Conservation (phyloP, 768 basidiomycete genomes). For the Mycena latifolia region DNA sequence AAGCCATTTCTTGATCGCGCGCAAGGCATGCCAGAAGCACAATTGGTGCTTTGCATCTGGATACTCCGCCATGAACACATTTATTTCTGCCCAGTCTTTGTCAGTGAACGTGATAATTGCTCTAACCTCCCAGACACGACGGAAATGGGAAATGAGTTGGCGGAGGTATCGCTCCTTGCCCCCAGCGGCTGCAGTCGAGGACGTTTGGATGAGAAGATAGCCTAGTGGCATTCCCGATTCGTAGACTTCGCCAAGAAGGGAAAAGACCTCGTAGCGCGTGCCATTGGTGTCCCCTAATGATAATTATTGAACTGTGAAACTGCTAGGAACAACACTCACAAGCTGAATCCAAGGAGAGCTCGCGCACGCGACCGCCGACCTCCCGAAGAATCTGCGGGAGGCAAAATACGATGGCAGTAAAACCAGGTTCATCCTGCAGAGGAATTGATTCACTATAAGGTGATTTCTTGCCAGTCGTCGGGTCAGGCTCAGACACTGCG, state of each 20-base stretch:
- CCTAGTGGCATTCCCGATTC: conserved; percentile 50
- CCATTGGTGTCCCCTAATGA: conserved; percentile 49
- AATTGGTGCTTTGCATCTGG: conserved; percentile 52
- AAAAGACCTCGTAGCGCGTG: conserved; percentile 46
- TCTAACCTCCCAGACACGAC: conserved; percentile 36
- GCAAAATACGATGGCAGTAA: conserved; percentile 41
- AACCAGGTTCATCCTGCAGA: conserved; percentile 29
- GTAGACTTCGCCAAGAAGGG: conserved; percentile 46
- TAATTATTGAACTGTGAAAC: neutral
- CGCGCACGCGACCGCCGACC: conserved; percentile 40
- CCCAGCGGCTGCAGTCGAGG: conserved; percentile 15
- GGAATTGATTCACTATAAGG: conserved; percentile 16
- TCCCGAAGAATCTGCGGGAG: conserved; percentile 39
- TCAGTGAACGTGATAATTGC: conserved; percentile 47
- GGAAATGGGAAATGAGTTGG: conserved; percentile 41
- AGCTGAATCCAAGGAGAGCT: conserved; percentile 46
- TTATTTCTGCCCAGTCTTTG: conserved; percentile 51
- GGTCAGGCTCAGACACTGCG: neutral
- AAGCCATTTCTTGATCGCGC: conserved; percentile 43
- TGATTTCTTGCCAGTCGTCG: neutral
- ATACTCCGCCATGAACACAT: conserved; percentile 42
- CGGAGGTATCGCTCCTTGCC: conserved; percentile 42
- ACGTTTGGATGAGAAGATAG: conserved; percentile 40
- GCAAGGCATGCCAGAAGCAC: conserved; percentile 52
- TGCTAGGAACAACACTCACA: conserved; percentile 36